Evolutionary conservation across 108 stramenopile species (phyloP), one percentile per base, ranked within the genome.

Genomic region (Nitzschia palea): DNA sequence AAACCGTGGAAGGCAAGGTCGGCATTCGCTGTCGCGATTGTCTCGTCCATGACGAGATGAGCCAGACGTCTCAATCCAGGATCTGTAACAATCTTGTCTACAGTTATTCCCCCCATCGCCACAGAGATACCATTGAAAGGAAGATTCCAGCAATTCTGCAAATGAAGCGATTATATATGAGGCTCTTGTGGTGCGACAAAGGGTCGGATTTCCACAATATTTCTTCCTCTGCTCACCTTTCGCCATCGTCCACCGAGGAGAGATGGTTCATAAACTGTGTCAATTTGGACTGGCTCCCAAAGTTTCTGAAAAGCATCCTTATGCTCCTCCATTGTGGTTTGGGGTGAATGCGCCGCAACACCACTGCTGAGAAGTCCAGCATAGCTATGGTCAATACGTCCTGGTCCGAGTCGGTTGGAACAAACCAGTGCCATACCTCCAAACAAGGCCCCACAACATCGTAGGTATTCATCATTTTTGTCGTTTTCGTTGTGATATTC

Each of bases 101-200:
- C 78, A 17, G 91, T 91, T 25, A 93, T 86, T 10, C 94, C 94
- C 53, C 88, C 88, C 91, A 95, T 89, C 17, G 91, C 90, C 2
- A 92, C 90, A 22, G 78, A 80, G 35, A 95, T 84, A 2, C 91
- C 91, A 75, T 86, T 90, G 65, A 91, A 95, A 8, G 94, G 94
- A 17, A 93, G 56, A 70, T 95, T 95, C 89, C 89, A 95, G n/a
- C 83, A 54, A 47, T 66, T 76, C 56, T 60, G 40, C 6, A 60
- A 22, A 37, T n/a, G n/a, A n/a, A n/a, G n/a, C n/a, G n/a, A n/a
- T n/a, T n/a, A n/a, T n/a, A n/a, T n/a, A n/a, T n/a, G n/a, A n/a
- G n/a, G n/a, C n/a, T n/a, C n/a, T n/a, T n/a, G n/a, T n/a, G n/a
- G n/a, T n/a, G n/a, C n/a, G n/a, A n/a, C n/a, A n/a, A n/a, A n/a